These are phyloP conservation scores for Lipomyces mesembrius DNA, from an alignment of 805 yeast species.

Conservation along the genomic window DNA sequence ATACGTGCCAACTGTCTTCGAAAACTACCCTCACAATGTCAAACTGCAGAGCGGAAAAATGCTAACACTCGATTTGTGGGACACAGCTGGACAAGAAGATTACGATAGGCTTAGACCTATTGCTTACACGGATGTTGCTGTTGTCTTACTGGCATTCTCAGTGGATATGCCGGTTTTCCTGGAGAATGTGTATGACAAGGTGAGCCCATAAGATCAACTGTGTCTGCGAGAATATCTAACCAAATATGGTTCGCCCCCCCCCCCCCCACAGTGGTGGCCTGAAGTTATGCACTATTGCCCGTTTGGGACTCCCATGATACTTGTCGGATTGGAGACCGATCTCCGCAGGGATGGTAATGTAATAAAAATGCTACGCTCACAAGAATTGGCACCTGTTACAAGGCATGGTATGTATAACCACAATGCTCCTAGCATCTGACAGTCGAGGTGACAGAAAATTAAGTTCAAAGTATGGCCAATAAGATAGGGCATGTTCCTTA, in stretches of 20 bases:
- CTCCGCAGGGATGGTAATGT: slow-evolving; percentile 46
- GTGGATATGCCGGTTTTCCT: slow-evolving; percentile 66
- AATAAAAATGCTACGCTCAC: slow-evolving; percentile 36
- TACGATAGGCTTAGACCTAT: slow-evolving; percentile 80
- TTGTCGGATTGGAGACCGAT: slow-evolving; percentile 86
- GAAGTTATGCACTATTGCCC: slow-evolving; percentile 85
- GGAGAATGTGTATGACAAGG: slow-evolving; percentile 66
- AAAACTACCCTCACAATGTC: slow-evolving; percentile 69
- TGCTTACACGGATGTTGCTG: slow-evolving; percentile 77
- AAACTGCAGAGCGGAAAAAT: slow-evolving; percentile 53
- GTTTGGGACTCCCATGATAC: slow-evolving; percentile 64
- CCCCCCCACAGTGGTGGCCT: slow-evolving; percentile 65
- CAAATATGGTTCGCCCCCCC: not conserved
- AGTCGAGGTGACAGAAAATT: slow-evolving; percentile 37
- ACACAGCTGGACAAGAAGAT: slow-evolving; percentile 90
- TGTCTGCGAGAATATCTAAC: not conserved
- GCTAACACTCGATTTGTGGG: slow-evolving; percentile 82
- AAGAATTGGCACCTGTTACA: slow-evolving; percentile 42
- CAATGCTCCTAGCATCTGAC: not conserved
- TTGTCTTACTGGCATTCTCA: slow-evolving; percentile 75
- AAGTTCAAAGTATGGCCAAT: slow-evolving; percentile 54
- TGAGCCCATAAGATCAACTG: not conserved
- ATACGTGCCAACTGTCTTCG: slow-evolving; percentile 84
- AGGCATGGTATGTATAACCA: not conserved
- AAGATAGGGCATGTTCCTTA: slow-evolving; percentile 69